phyloP scores from a whole-genome alignment of 495 filamentous ascomycete genomes.

The Daldinia decipiens region DNA sequence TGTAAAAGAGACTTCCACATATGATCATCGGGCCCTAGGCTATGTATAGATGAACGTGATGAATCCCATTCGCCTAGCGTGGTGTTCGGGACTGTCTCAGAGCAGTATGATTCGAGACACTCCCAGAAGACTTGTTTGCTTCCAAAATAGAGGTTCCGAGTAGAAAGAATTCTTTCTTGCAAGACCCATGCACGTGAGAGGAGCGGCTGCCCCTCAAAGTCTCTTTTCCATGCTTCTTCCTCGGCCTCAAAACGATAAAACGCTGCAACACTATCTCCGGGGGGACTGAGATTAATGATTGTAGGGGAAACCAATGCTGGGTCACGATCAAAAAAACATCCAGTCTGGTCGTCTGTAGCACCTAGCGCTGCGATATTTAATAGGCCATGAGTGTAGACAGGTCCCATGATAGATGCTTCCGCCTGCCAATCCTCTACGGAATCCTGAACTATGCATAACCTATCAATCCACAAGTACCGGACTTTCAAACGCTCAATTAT shows the following conservation, averaged over 20 bases:
- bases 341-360: slow-evolving; percentile 21
- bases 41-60: no score
- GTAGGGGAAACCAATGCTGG: slow-evolving; percentile 16
- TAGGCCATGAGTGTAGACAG: slow-evolving; percentile 24
- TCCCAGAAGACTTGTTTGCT: slow-evolving; percentile 43
- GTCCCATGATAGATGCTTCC: slow-evolving; percentile 33
- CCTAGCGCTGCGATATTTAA: slow-evolving; percentile 35
- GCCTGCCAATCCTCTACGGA: slow-evolving; percentile 28
- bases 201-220: slow-evolving; percentile 28
- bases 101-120: slow-evolving; percentile 23
- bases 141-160: slow-evolving; percentile 40
- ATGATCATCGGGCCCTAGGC: not conserved
- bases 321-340: slow-evolving; percentile 34
- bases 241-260: slow-evolving; percentile 16
- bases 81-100: slow-evolving; percentile 26
- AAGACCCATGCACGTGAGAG: slow-evolving; percentile 37
- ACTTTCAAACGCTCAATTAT: slow-evolving; percentile 25
- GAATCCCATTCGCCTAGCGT: not conserved
- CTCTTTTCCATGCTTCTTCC: slow-evolving; percentile 13
- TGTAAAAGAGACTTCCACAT: slow-evolving; percentile 25
- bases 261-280: not conserved
- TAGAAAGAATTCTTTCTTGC: slow-evolving; percentile 39
- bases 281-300: slow-evolving; percentile 20
- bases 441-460: slow-evolving; percentile 42
- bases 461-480: slow-evolving; percentile 40